Percentiles rank a stretch among this genome's conserved stretches.
phyloP scores from a whole-genome alignment of 441 rosid genomes.

The Raphanus hybrid region DNA sequence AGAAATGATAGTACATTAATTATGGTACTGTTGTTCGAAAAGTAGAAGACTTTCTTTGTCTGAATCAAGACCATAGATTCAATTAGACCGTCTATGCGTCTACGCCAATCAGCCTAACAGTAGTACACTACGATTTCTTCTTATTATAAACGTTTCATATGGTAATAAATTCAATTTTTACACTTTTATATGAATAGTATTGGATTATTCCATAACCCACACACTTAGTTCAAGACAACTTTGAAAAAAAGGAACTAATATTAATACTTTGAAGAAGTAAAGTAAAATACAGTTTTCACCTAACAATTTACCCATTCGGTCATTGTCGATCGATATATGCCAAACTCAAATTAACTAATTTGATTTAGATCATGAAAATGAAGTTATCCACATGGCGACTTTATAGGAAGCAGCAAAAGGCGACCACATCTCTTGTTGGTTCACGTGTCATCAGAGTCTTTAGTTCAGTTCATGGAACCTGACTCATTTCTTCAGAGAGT shows the following conservation, averaged over 20 bases:
- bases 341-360: neutral
- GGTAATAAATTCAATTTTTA: neutral
- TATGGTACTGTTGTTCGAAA: neutral
- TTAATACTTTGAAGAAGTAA: neutral
- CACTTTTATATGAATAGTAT: neutral
- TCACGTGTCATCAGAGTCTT: neutral
- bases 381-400: constrained; percentile 1
- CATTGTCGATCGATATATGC: constrained; percentile 2
- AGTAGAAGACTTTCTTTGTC: neutral
- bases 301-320: neutral
- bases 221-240: neutral
- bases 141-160: neutral
- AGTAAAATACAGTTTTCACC: neutral
- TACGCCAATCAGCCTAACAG: neutral
- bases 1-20: too few species aligned
- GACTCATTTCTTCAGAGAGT: constrained; percentile 6
- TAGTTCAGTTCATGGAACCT: constrained; percentile 8
- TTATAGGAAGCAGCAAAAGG: neutral
- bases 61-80: neutral
- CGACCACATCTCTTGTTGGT: constrained; percentile 3
- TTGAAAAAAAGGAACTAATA: neutral
- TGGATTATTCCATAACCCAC: neutral
- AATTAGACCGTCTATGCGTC: neutral
- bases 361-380: neutral
- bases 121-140: neutral